Percentiles rank a stretch among this genome's conserved stretches.
phyloP scores from a whole-genome alignment of 2,329 filamentous ascomycete genomes.

The Alternaria burnsii region DNA sequence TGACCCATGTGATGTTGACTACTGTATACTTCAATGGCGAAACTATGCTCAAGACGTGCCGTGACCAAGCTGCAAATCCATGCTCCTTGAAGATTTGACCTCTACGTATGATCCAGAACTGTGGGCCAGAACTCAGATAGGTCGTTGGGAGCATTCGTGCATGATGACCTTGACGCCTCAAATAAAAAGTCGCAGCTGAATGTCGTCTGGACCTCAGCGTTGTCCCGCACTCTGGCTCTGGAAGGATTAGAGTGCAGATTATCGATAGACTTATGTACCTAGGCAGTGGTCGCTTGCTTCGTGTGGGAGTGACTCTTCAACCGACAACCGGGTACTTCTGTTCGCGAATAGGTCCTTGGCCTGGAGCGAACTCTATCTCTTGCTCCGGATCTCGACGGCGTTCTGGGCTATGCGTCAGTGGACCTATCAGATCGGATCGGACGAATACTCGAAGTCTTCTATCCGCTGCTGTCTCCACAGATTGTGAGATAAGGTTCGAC shows the following conservation, averaged over 20 bases:
- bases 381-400: background rate
- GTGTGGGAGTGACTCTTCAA: background rate
- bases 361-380: background rate
- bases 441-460: background rate
- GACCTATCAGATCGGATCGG: conserved; percentile 3
- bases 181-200: background rate
- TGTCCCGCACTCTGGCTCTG: background rate
- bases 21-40: background rate
- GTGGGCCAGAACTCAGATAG: conserved; percentile 7
- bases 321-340: background rate
- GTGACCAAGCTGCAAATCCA: conserved; percentile 3
- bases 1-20: background rate
- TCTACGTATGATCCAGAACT: background rate
- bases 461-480: conserved; percentile 2
- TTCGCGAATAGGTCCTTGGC: background rate
- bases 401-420: background rate
- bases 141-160: conserved; percentile 1
- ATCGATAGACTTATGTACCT: background rate
- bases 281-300: background rate
- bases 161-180: background rate
- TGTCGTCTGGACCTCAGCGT: background rate
- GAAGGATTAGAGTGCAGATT: conserved; percentile 4
- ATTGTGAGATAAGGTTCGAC: conserved; percentile 8
- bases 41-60: background rate
- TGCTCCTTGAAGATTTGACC: conserved; percentile 4